Evolutionary conservation across 2,329 filamentous ascomycete genomes (phyloP), one percentile per base, ranked within the genome.

Genomic region (Boeremia lycopersici): DNA sequence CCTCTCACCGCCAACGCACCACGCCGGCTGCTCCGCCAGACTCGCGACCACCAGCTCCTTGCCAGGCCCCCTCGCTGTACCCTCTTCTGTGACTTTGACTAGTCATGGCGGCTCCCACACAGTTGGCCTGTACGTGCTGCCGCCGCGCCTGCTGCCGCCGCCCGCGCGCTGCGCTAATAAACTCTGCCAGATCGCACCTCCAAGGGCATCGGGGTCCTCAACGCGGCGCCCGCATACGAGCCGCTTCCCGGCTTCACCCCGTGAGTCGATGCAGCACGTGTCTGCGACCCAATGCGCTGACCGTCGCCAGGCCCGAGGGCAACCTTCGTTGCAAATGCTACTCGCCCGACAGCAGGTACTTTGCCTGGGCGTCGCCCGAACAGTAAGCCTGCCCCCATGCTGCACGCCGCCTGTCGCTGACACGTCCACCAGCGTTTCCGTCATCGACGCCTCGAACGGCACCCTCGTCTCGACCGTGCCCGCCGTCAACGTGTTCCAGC

Each of bases 251-350:
- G 89, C 69, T 97, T 98, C 71, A 74, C 76, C 56, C 82, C 75
- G 84, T 86, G 76, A 47, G 64, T 30, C 10, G 60, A 31, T 8
- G 31, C 38, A 62, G 57, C 39, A 31, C 36, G 26, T 13, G 31
- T 13, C 19, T 36, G 34, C n/a, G 8, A 6, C 26, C 39, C 33
- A 30, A 31, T 15, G 43, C 42, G 47, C 60, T 71, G 31, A 68
- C 46, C 12, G 44, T 28, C 30, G 28, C 33, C 53, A 91, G 89
- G 79, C 93, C 93, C 59, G 90, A 96, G 83, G 93, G 93, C 74
- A 96, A 93, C 80, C 85, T 96, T 72, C 89, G 95, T 77, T 98
- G 92, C 81, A 96, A 90, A 82, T 86, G 87, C 71, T 99, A 99
- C 82, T 98, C 95, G 61, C 90, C 92, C 55, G 96, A 95, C 78